These are phyloP conservation scores for Monotropa hypopitys DNA, from an alignment of 179 eudicot genomes.

Conservation along the genomic window DNA sequence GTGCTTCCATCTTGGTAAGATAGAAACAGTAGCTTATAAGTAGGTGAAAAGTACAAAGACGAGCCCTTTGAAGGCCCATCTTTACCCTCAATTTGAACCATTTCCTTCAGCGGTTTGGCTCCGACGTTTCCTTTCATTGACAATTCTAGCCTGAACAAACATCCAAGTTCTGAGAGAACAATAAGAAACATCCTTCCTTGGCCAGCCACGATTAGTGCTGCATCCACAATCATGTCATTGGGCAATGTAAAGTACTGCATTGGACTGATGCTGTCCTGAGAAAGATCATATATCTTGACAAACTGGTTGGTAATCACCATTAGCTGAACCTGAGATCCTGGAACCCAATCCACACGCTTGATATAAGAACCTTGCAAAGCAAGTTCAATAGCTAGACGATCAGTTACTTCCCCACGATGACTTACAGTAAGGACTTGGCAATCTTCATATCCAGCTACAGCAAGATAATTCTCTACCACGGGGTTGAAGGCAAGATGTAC, in stretches of 20 bases:
- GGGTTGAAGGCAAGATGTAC: constrained; percentile 86
- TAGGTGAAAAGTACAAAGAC: constrained; percentile 72
- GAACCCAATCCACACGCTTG: constrained; percentile 91
- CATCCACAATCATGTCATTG: constrained; percentile 69
- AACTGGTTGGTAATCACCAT: constrained; percentile 93
- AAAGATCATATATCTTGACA: constrained; percentile 90
- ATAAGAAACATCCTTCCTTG: constrained; percentile 66
- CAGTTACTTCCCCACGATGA: constrained; percentile 96
- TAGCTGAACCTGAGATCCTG: constrained; percentile 96
- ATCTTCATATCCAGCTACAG: constrained; percentile 97
- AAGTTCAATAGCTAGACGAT: constrained; percentile 91
- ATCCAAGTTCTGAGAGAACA: constrained; percentile 79
- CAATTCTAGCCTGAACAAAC: constrained; percentile 75
- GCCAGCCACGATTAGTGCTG: constrained; percentile 58
- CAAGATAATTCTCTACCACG: constrained; percentile 84
- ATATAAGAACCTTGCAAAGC: constrained; percentile 99
- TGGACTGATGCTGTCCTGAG: constrained; percentile 96
- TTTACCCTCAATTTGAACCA: constrained; percentile 42
- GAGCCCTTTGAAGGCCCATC: constrained; percentile 52
- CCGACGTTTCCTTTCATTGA: constrained; percentile 61
- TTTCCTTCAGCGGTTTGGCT: constrained; percentile 62
- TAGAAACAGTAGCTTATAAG: constrained; percentile 61
- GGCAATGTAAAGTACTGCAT: constrained; percentile 83
- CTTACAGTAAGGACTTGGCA: constrained; percentile 94
- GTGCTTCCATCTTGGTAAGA: constrained; percentile 94